These are phyloP conservation scores for Aspergillus proliferans DNA, from an alignment of 2,329 filamentous ascomycete genomes.

Conservation along the genomic window DNA sequence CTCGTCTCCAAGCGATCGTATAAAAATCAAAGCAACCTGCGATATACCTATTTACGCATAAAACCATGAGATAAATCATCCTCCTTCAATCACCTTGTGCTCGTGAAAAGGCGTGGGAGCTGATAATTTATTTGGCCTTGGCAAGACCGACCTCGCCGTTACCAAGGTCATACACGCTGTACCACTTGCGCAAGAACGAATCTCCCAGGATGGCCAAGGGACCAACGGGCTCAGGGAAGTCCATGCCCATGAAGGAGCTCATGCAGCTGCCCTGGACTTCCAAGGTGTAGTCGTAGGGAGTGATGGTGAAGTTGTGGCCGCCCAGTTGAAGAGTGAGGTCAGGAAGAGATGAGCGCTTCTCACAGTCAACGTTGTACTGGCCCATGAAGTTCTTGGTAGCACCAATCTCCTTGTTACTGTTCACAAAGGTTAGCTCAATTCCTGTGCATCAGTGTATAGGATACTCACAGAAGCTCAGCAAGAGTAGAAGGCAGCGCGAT, in stretches of 20 bases:
- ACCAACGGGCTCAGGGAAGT: conserved; percentile 75
- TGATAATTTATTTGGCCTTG: conserved; percentile 59
- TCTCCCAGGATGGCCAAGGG: conserved; percentile 85
- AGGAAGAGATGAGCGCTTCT: conserved; percentile 73
- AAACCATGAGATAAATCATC: background rate
- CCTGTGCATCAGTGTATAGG: background rate
- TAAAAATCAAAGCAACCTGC: background rate
- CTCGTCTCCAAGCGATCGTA: background rate
- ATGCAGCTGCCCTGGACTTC: conserved; percentile 95
- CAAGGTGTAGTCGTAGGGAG: conserved; percentile 86
- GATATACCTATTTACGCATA: background rate
- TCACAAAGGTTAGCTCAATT: conserved; percentile 3
- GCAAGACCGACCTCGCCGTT: conserved; percentile 85
- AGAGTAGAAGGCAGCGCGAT: conserved; percentile 88
- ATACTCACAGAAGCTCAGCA: conserved; percentile 73
- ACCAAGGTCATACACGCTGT: conserved; percentile 94
- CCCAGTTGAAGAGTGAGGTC: conserved; percentile 86
- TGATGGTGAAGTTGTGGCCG: conserved; percentile 89
- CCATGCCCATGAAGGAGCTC: conserved; percentile 96
- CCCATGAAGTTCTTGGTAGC: conserved; percentile 97
- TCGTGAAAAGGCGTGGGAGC: background rate
- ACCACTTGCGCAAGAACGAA: conserved; percentile 55
- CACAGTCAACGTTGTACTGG: conserved; percentile 91
- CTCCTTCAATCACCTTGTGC: background rate
- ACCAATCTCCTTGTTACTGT: conserved; percentile 83